Percentiles rank a stretch among this genome's conserved stretches.
Conservation (phyloP, 495 filamentous ascomycete species). For the Bacidia rubella region DNA sequence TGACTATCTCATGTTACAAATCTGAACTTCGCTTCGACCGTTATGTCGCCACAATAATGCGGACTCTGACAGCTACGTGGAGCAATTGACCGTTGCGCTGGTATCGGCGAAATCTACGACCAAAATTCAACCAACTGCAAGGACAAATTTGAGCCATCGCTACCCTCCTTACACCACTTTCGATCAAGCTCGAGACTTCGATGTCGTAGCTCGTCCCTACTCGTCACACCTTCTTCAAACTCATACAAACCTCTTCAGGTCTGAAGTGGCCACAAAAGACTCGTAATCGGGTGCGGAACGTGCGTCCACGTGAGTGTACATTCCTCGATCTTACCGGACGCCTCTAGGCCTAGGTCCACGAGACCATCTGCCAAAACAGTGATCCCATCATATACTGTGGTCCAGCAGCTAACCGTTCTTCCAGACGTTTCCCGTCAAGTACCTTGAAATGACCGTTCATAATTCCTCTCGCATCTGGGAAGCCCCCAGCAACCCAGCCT, state of each 20-base stretch:
- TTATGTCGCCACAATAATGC: background rate
- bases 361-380: background rate
- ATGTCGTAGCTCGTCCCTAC: background rate
- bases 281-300: background rate
- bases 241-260: background rate
- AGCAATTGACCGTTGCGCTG: background rate
- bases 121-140: background rate
- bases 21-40: no score
- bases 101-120: background rate
- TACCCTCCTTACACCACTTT: background rate
- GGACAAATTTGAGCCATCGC: background rate
- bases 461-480: constrained; percentile 16
- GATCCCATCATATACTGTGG: background rate
- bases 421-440: background rate
- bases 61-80: background rate
- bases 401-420: background rate
- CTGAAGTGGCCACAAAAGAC: background rate
- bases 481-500: constrained; percentile 5
- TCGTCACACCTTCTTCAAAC: background rate
- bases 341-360: background rate
- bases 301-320: constrained; percentile 1
- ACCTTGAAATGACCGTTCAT: constrained; percentile 8
- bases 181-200: background rate
- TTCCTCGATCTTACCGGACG: background rate
- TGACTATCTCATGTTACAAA: background rate